Percentiles rank a stretch among this genome's conserved stretches.
phyloP scores from a whole-genome alignment of 768 basidiomycete genomes.

The Leccinum boreale region DNA sequence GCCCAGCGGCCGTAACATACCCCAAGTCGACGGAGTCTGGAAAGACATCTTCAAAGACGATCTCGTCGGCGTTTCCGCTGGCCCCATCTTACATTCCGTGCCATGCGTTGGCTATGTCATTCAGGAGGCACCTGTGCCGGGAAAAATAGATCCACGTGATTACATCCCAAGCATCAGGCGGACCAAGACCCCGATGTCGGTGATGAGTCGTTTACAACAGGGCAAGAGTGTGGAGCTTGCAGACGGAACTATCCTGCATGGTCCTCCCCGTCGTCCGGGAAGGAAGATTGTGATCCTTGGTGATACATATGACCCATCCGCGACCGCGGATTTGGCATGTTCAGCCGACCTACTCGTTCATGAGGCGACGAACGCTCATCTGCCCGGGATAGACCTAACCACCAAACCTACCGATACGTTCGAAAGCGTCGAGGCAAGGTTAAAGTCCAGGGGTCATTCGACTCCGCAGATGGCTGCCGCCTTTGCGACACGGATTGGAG shows the following conservation, averaged over 20 bases:
- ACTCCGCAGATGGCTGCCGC: slow-evolving; percentile 88
- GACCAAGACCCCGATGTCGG: slow-evolving; percentile 64
- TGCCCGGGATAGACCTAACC: slow-evolving; percentile 58
- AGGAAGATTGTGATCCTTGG: slow-evolving; percentile 81
- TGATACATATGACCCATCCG: slow-evolving; percentile 80
- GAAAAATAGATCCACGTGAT: slow-evolving; percentile 67
- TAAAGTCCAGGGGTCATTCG: slow-evolving; percentile 81
- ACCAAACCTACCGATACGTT: slow-evolving; percentile 63
- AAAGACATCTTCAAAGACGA: slow-evolving; percentile 55
- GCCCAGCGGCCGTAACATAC: slow-evolving; percentile 59
- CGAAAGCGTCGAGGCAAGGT: slow-evolving; percentile 55
- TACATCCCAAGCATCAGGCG: slow-evolving; percentile 69
- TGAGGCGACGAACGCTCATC: slow-evolving; percentile 86
- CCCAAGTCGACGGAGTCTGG: slow-evolving; percentile 61
- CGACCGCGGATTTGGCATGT: slow-evolving; percentile 55
- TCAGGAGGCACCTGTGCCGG: slow-evolving; percentile 64
- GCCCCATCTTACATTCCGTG: slow-evolving; percentile 75
- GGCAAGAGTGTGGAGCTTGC: slow-evolving; percentile 60
- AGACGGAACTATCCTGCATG: slow-evolving; percentile 71
- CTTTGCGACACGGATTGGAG: slow-evolving; percentile 67
- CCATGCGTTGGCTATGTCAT: slow-evolving; percentile 81
- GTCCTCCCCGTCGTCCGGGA: slow-evolving; percentile 62
- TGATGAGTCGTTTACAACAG: slow-evolving; percentile 62
- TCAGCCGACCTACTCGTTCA: slow-evolving; percentile 77
- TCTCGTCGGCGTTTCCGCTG: slow-evolving; percentile 64